Evolutionary conservation across 1,284 basidiomycete genomes (phyloP).

Genomic region (Phenoliferia sp.): DNA sequence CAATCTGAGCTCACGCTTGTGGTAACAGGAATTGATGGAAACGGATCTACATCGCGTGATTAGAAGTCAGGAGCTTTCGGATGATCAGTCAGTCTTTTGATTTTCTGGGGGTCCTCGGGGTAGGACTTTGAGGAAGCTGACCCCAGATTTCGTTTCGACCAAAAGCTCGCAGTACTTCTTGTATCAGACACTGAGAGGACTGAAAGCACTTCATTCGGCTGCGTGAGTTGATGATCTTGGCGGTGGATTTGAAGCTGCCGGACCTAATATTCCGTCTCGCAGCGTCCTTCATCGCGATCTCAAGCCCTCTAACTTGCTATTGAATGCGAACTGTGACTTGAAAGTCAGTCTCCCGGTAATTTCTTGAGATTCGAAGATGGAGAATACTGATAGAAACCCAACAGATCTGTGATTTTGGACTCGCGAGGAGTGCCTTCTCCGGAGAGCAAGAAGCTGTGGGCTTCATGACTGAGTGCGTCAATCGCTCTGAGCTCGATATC

Average conservation of each 20-base stretch:
- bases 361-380: background rate
- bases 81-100: constrained; percentile 73
- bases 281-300: constrained; percentile 86
- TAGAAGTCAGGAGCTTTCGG: constrained; percentile 72
- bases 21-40: constrained; percentile 43
- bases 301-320: constrained; percentile 89
- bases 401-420: constrained; percentile 48
- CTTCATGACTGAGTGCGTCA: constrained; percentile 38
- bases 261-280: background rate
- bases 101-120: no score
- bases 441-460: constrained; percentile 36
- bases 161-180: constrained; percentile 43
- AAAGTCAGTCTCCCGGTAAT: constrained; percentile 54
- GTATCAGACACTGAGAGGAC: constrained; percentile 69
- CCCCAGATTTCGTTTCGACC: no score
- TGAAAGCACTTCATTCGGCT: constrained; percentile 90
- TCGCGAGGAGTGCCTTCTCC: constrained; percentile 33
- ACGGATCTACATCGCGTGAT: constrained; percentile 84
- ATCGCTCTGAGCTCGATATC: background rate
- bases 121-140: background rate
- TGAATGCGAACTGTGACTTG: constrained; percentile 94
- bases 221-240: constrained; percentile 46
- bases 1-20: background rate
- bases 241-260: background rate
- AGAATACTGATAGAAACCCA: background rate